These are phyloP conservation scores for Populus hybrid DNA, from an alignment of 441 rosid genomes.

Conservation along the genomic window DNA sequence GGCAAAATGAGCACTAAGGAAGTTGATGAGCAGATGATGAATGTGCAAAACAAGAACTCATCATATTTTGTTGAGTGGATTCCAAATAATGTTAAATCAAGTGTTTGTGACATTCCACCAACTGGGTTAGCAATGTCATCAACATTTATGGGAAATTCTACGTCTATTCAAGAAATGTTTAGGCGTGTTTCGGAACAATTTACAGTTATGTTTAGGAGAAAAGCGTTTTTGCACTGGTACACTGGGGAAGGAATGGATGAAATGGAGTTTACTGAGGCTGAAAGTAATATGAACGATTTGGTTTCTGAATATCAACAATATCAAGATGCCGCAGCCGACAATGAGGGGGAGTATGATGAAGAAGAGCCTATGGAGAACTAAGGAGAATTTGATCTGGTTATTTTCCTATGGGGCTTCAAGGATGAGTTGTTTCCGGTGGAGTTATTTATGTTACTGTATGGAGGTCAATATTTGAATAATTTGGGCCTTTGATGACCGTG, in stretches of 20 bases:
- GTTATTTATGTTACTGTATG: slow-evolving; percentile 16
- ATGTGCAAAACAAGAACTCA: slow-evolving; percentile 51
- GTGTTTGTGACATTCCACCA: slow-evolving; percentile 51
- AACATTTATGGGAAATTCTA: slow-evolving; percentile 47
- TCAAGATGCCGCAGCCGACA: slow-evolving; percentile 40
- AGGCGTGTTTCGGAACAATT: slow-evolving; percentile 51
- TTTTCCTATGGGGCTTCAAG: not conserved
- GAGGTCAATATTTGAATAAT: slow-evolving; percentile 1
- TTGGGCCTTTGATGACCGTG: not conserved
- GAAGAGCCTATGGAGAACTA: slow-evolving; percentile 24
- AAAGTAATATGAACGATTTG: slow-evolving; percentile 50
- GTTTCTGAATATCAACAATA: slow-evolving; percentile 54
- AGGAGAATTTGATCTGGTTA: not conserved
- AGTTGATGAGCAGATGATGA: slow-evolving; percentile 48
- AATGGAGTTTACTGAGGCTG: slow-evolving; percentile 51
- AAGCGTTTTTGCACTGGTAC: slow-evolving; percentile 55
- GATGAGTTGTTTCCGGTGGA: not conserved
- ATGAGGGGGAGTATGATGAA: slow-evolving; percentile 28
- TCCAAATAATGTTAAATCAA: slow-evolving; percentile 47
- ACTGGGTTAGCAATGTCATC: slow-evolving; percentile 44
- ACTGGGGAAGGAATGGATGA: slow-evolving; percentile 61
- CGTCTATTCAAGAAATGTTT: slow-evolving; percentile 50
- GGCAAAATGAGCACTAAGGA: slow-evolving; percentile 53
- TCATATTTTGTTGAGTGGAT: slow-evolving; percentile 56
- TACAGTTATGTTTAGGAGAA: slow-evolving; percentile 48